A percentile compares a stretch with the other conserved stretches of the same genome.
These are phyloP conservation scores for Saccharomycopsis malanga DNA, from an alignment of 805 yeast species.

Conservation along the genomic window DNA sequence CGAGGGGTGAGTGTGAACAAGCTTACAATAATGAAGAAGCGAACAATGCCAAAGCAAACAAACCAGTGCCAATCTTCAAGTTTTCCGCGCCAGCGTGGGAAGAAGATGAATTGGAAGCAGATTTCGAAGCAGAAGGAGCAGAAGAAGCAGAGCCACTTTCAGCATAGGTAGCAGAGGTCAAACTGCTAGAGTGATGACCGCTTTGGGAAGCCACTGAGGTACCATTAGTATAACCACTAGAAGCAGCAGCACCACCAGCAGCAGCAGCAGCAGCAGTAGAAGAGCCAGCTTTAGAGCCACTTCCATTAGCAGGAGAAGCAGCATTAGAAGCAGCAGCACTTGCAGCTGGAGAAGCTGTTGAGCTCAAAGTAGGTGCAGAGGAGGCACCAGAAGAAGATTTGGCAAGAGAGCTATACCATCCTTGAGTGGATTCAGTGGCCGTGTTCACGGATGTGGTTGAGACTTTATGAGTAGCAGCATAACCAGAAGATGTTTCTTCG, in stretches of 20 bases:
- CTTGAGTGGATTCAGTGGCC: not conserved
- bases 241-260: not conserved
- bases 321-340: not conserved
- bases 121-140: not conserved
- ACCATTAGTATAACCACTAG: not conserved
- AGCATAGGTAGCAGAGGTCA: not conserved
- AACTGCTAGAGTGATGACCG: not conserved
- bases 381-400: not conserved
- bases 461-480: conserved; percentile 4
- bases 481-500: conserved; percentile 8
- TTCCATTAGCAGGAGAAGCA: too few relatives aligned
- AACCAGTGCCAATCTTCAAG: conserved; percentile 24
- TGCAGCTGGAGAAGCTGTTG: not conserved
- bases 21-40: too few relatives aligned
- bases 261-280: not conserved
- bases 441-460: not conserved
- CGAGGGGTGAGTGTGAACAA: too few relatives aligned
- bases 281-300: too few relatives aligned
- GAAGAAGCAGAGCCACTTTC: not conserved
- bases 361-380: not conserved
- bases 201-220: not conserved
- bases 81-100: not conserved
- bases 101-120: not conserved
- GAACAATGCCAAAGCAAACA: conserved; percentile 30
- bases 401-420: not conserved